These are phyloP conservation scores for Ustilaginoidea virens DNA, from an alignment of 2,329 filamentous ascomycete species.

Conservation along the genomic window DNA sequence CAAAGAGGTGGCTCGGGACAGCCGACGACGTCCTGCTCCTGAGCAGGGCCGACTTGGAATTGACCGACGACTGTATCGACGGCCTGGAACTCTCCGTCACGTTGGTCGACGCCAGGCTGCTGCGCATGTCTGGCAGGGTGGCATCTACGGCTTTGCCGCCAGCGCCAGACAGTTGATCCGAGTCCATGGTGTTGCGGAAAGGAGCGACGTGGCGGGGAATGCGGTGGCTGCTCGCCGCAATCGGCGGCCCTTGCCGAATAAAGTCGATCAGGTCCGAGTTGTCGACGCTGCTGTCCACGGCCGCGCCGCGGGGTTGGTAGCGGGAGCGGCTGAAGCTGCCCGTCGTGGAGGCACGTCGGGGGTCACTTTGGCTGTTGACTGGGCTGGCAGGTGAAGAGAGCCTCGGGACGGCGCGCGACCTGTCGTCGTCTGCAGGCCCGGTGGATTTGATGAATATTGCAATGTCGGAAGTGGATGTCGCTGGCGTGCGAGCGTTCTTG, in stretches of 20 bases:
- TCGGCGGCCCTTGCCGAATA: constrained; percentile 72
- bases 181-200: constrained; percentile 74
- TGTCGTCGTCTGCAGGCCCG: constrained; percentile 43
- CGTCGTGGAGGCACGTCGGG: constrained; percentile 21
- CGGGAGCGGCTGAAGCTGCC: constrained; percentile 29
- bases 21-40: constrained; percentile 22
- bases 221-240: constrained; percentile 42
- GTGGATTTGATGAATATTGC: constrained; percentile 82
- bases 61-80: constrained; percentile 48
- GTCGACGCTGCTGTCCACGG: constrained; percentile 43
- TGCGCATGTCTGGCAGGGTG: constrained; percentile 37
- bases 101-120: constrained; percentile 40
- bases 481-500: constrained; percentile 56
- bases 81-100: constrained; percentile 41
- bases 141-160: constrained; percentile 43
- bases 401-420: constrained; percentile 20
- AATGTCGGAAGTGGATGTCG: constrained; percentile 63
- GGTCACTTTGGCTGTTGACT: constrained; percentile 22
- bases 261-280: constrained; percentile 91
- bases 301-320: constrained; percentile 57
- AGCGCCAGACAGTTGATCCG: constrained; percentile 51
- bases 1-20: constrained; percentile 21
- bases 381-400: constrained; percentile 14
- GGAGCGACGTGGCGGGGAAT: constrained; percentile 75
- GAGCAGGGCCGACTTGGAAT: constrained; percentile 59